A percentile compares a stretch with the other conserved stretches of the same genome.
These are phyloP conservation scores for Syzygium aromaticum DNA, from an alignment of 345 rosid species.

Conservation along the genomic window DNA sequence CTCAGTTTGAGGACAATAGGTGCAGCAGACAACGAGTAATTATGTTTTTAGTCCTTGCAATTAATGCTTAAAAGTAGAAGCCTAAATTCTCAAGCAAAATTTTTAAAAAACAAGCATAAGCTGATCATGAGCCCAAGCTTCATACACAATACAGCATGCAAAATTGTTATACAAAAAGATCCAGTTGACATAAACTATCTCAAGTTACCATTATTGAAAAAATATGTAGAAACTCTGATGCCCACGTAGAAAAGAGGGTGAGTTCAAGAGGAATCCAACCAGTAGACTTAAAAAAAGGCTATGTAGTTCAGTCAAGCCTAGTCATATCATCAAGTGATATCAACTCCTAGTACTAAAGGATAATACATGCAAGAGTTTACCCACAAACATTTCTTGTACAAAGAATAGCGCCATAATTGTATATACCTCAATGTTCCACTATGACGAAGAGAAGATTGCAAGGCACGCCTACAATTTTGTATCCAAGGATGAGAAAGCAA, in stretches of 20 bases:
- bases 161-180: not conserved
- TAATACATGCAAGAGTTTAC: not conserved
- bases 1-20: not conserved
- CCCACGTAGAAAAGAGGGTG: not conserved
- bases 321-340: not conserved
- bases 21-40: not conserved
- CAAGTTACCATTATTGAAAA: not conserved
- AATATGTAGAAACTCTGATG: not conserved
- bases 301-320: not conserved
- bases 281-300: not conserved
- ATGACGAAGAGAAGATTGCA: slow-evolving; percentile 85
- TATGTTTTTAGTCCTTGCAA: not conserved
- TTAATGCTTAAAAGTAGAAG: not conserved
- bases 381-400: not conserved
- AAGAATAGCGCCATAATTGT: not conserved
- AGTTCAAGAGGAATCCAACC: not conserved
- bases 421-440: slow-evolving; percentile 69
- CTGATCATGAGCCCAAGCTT: not conserved
- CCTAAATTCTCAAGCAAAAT: not conserved
- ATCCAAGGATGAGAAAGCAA: slow-evolving; percentile 99
- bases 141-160: not conserved
- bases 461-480: slow-evolving; percentile 71
- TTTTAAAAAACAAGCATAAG: not conserved
- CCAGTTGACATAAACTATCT: not conserved
- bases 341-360: not conserved